Evolutionary conservation across 139 green algal genomes (phyloP).

Genomic region (Pseudopediastrum boryanum): DNA sequence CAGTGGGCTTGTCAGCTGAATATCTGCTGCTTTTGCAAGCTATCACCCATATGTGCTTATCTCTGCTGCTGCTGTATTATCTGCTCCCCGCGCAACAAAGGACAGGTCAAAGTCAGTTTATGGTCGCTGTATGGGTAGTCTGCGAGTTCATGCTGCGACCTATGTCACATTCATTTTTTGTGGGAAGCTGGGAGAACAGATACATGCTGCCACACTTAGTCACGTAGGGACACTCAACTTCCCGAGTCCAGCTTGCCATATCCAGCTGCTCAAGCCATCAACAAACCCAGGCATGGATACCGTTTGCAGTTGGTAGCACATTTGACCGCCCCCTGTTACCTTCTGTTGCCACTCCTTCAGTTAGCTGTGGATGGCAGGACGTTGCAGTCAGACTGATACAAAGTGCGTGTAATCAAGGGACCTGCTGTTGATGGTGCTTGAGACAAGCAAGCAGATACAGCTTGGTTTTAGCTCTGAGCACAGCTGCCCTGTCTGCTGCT

Average conservation of each 20-base stretch:
- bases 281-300: not conserved
- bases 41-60: no score
- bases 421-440: slow-evolving; percentile 8
- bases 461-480: not conserved
- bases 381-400: slow-evolving; percentile 39
- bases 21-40: no score
- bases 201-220: not conserved
- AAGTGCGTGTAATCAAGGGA: slow-evolving; percentile 52
- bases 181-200: not conserved
- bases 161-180: not conserved
- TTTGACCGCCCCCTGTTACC: not conserved
- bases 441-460: slow-evolving; percentile 12
- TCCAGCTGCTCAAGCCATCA: not conserved
- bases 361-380: not conserved
- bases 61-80: no score
- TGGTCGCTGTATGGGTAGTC: not conserved
- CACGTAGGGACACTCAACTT: no score
- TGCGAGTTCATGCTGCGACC: not conserved
- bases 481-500: not conserved
- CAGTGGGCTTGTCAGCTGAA: no score
- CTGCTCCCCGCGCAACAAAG: no score
- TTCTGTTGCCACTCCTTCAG: slow-evolving; percentile 38
- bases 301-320: not conserved
- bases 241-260: no score
- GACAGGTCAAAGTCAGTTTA: no score